Conservation (phyloP, 352 stramenopile species). For the Phytophthora litchii region DNA sequence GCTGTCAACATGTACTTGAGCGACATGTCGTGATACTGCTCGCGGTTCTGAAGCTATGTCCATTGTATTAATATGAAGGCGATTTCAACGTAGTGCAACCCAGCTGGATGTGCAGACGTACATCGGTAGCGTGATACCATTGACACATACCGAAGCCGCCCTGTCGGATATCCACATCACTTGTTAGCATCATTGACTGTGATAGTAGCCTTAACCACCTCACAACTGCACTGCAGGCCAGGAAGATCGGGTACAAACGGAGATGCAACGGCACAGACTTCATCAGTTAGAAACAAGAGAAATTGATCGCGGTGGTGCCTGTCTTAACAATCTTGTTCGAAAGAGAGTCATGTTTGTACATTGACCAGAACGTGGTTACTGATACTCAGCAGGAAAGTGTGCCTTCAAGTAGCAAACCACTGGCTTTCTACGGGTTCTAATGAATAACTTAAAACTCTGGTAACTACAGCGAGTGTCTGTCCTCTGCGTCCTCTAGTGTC, state of each 20-base stretch:
- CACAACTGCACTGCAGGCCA: constrained; percentile 37
- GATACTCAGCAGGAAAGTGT: too few relatives aligned
- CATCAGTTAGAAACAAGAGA: constrained; percentile 2
- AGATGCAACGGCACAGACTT: constrained; percentile 16
- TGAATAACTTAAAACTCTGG: too few relatives aligned
- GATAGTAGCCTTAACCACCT: not conserved
- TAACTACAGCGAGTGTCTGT: not conserved
- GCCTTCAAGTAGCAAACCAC: too few relatives aligned
- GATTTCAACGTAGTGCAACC: not conserved
- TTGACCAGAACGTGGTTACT: too few relatives aligned
- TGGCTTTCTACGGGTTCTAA: too few relatives aligned
- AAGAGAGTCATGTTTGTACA: not conserved
- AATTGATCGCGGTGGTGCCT: not conserved
- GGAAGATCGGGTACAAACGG: constrained; percentile 42
- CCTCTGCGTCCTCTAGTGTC: constrained; percentile 13
- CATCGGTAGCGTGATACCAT: constrained; percentile 61
- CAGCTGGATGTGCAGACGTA: constrained; percentile 17
- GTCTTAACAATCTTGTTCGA: constrained; percentile 10
- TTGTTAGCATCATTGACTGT: not conserved
- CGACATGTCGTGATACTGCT: constrained; percentile 48
- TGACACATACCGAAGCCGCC: constrained; percentile 47
- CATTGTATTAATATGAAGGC: not conserved
- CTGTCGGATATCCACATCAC: constrained; percentile 21
- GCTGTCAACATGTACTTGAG: constrained; percentile 62
- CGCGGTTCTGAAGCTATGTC: constrained; percentile 41